These are phyloP conservation scores for Amoeboaphelidium occidentale DNA, from an alignment of 371 early-diverging fungal species.

Conservation along the genomic window DNA sequence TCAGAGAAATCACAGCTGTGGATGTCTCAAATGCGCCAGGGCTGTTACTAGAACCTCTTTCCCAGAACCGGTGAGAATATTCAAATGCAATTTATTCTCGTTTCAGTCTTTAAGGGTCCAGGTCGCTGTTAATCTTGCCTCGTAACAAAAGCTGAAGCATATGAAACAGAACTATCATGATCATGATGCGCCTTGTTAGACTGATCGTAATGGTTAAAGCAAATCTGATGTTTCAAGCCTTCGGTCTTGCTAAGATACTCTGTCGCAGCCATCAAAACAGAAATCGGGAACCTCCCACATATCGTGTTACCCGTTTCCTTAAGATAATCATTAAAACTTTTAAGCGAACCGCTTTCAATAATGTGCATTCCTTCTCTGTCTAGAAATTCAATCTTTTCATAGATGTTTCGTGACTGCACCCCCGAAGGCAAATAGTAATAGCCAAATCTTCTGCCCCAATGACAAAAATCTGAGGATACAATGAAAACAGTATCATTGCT, in stretches of 20 bases:
- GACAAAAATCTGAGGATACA: conserved; percentile 86
- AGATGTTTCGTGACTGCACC: conserved; percentile 8
- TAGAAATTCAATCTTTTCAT: conserved; percentile 38
- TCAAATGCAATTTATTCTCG: too few species aligned
- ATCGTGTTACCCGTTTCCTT: conserved; percentile 57
- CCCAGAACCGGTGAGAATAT: too few species aligned
- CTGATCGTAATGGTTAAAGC: conserved; percentile 67
- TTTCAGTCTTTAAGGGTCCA: too few species aligned
- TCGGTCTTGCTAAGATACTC: background rate
- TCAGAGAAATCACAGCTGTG: too few species aligned
- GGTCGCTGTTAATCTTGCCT: too few species aligned
- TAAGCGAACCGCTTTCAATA: conserved; percentile 32
- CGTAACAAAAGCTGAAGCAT: conserved; percentile 18
- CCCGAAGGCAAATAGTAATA: conserved; percentile 30
- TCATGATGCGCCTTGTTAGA: conserved; percentile 16
- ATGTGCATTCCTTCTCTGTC: conserved; percentile 53
- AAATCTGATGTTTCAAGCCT: conserved; percentile 12
- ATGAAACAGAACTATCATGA: conserved; percentile 20
- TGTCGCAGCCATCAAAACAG: background rate
- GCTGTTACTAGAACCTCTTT: too few species aligned
- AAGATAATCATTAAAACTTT: conserved; percentile 37
- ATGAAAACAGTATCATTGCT: conserved; percentile 47
- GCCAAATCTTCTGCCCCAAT: conserved; percentile 48
- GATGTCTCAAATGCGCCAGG: too few species aligned
- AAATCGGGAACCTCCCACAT: conserved; percentile 17